Base-by-base conservation (phyloP, 1,284 basidiomycete genomes). In the Ganoderma meredithae region DNA sequence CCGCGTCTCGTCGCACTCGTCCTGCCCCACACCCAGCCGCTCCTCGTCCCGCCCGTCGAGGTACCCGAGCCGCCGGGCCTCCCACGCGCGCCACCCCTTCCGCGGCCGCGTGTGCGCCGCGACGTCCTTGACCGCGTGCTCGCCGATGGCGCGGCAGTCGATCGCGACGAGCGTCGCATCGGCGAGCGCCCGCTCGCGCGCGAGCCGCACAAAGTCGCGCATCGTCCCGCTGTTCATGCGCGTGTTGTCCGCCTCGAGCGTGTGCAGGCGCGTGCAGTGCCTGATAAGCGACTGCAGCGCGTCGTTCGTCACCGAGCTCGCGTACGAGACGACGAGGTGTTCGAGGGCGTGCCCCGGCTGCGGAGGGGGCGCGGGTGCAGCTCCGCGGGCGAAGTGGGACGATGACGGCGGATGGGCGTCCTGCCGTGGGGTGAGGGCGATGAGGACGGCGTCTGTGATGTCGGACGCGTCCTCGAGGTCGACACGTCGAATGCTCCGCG, bases 401-500 rank as follows among this genome's bases (percentile, higher is more conserved):
- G 58, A 25, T 15, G 22, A 15, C 13, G 58, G 36, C 36, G 36
- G 36, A 7, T 9, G 36, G 2, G 36, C 7, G 36, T 36, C 33
- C 19, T 39, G 41, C 15, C 27, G 58, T 5, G 92, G 92, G 0
- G 92, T 94, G 55, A 97, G 80, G 1, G 84, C 83, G 17, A 82
- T 80, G 25, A 98, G 77, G 17, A 96, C 85, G 0, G 82, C 81
- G 78, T 98, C 95, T 1, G 88, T 91, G 63, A 97, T 88, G 31
- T 91, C 88, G 17, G 80, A 81, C 2, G 94, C 94, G 69, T 94
- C 92, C 77, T 98, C 97, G 40, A 98, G 81, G 77, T 98, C 97
- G 55, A 98, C 79, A 63, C 87, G 88, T 63, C 89, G 83, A 61
- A 98, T 88, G 67, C 83, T 77, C 0, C 93, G 92, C 7, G 90